Evolutionary conservation across 2,329 filamentous ascomycete species (phyloP).

Genomic region (Cladophialophora exuberans): DNA sequence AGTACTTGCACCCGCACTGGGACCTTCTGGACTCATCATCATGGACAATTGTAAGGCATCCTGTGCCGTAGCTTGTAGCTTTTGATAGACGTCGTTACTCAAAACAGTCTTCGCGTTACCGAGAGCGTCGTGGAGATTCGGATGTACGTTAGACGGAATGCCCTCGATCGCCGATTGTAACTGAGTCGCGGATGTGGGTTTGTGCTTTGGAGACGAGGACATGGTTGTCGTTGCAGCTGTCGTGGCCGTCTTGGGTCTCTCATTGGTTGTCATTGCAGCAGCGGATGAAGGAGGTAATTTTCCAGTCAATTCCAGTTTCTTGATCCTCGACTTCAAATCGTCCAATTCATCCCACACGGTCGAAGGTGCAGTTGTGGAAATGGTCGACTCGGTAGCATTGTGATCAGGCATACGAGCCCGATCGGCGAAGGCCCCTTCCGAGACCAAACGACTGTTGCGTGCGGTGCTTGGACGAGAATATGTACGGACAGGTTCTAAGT

Average conservation of each 20-base stretch:
- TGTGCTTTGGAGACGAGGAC: constrained; percentile 83
- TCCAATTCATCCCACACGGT: constrained; percentile 98
- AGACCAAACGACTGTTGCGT: constrained; percentile 36
- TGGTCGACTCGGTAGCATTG: constrained; percentile 73
- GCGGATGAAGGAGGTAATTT: constrained; percentile 83
- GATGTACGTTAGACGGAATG: constrained; percentile 60
- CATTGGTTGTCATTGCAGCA: constrained; percentile 75
- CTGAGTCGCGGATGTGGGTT: constrained; percentile 41
- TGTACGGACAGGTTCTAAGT: constrained; percentile 17
- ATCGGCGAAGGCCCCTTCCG: constrained; percentile 37
- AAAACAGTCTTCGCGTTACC: constrained; percentile 74
- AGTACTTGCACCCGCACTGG: constrained; percentile 61
- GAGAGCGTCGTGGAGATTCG: constrained; percentile 78
- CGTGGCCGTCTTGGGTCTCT: constrained; percentile 86
- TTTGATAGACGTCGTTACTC: constrained; percentile 71
- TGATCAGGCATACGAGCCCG: constrained; percentile 41
- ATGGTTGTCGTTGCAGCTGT: constrained; percentile 90
- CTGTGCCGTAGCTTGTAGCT: constrained; percentile 77
- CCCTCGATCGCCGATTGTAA: constrained; percentile 50
- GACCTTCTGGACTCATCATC: constrained; percentile 59
- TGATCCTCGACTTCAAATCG: constrained; percentile 90
- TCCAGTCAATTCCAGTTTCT: constrained; percentile 84
- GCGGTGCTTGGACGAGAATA: constrained; percentile 18
- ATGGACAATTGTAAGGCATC: constrained; percentile 80
- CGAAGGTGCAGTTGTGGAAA: constrained; percentile 84